Evolutionary conservation across 2,329 filamentous ascomycete genomes (phyloP).

Genomic region (Zymoseptoria passerinii): DNA sequence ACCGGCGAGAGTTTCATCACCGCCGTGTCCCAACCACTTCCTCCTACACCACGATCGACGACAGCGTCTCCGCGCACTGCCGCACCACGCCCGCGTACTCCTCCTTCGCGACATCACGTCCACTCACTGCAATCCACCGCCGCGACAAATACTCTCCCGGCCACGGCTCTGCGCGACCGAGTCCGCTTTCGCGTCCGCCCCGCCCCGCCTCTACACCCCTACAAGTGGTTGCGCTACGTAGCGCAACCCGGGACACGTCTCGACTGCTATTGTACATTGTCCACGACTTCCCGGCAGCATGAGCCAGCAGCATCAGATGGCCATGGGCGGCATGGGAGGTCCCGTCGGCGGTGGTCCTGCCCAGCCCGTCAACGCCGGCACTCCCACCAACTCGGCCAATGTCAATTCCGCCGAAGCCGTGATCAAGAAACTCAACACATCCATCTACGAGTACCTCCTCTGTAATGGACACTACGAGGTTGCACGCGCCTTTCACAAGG

Average conservation of each 20-base stretch:
- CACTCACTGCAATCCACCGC: background rate
- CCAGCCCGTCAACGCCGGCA: constrained; percentile 21
- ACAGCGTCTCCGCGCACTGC: background rate
- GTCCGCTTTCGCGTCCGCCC: background rate
- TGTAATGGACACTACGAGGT: constrained; percentile 77
- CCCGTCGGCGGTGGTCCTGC: constrained; percentile 49
- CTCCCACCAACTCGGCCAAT: constrained; percentile 20
- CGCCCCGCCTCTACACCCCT: background rate
- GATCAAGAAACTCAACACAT: constrained; percentile 61
- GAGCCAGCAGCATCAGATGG: constrained; percentile 58
- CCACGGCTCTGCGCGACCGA: background rate
- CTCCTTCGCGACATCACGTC: background rate
- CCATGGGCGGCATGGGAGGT: constrained; percentile 47
- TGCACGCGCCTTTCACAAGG: constrained; percentile 62
- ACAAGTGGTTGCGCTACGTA: background rate
- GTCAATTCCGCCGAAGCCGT: constrained; percentile 40
- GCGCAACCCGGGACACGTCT: background rate
- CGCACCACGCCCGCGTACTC: background rate
- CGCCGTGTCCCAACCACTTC: background rate
- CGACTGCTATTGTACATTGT: background rate
- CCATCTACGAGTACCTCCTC: constrained; percentile 87
- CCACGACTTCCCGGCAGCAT: constrained; percentile 29
- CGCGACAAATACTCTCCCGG: background rate
- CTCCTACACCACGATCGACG: background rate
- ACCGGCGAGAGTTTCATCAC: background rate